Percentiles rank a stretch among this genome's conserved stretches.
These are phyloP conservation scores for Paratinospora sagittata DNA, from an alignment of 164 flowering plant genomes.

Conservation along the genomic window DNA sequence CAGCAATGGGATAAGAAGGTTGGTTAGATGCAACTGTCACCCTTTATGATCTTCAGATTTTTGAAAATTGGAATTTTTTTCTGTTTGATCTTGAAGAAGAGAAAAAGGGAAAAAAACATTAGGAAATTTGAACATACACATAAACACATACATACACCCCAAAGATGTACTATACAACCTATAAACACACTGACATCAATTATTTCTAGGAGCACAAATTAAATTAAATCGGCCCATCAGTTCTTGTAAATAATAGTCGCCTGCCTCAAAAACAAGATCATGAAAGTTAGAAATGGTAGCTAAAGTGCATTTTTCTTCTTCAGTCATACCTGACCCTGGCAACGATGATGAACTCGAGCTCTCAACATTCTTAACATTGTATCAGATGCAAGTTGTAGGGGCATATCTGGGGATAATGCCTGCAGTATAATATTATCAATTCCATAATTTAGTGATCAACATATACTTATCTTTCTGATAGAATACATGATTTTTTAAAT, in stretches of 20 bases:
- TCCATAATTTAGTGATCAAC: neutral
- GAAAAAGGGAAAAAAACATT: neutral
- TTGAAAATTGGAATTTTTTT: neutral
- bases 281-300: neutral
- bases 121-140: no score
- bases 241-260: neutral
- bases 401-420: constrained; percentile 94
- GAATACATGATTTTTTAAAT: neutral
- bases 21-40: neutral
- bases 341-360: constrained; percentile 91
- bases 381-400: constrained; percentile 90
- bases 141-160: no score
- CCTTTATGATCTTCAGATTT: neutral
- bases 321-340: constrained; percentile 65
- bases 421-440: constrained; percentile 30
- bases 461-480: neutral
- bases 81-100: neutral
- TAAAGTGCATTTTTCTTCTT: no score
- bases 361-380: constrained; percentile 81
- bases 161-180: no score
- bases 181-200: no score
- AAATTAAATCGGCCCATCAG: no score
- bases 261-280: neutral
- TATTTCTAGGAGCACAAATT: no score
- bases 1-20: neutral